Conservation (phyloP, 2,329 filamentous ascomycete genomes). For the Claviceps cyperi region DNA sequence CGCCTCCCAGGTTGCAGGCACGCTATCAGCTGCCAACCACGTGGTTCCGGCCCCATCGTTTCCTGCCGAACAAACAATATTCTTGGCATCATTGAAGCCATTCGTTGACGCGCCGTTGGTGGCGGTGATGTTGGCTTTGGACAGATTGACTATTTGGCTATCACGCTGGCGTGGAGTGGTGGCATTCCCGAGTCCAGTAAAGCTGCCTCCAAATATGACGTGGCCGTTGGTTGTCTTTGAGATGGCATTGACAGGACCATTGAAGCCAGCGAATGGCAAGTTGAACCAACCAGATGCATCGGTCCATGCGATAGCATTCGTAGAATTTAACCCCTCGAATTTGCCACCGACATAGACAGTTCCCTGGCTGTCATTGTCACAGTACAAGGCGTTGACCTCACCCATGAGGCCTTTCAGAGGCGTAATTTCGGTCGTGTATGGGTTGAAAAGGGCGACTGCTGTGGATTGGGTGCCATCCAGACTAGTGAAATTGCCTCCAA, state of each 20-base stretch:
- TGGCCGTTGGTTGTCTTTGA: constrained; percentile 65
- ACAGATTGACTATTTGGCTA: constrained; percentile 71
- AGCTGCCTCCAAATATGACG: constrained; percentile 82
- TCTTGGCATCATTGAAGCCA: constrained; percentile 62
- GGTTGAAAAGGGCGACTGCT: constrained; percentile 70
- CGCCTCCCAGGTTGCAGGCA: constrained; percentile 70
- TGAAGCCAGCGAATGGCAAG: constrained; percentile 85
- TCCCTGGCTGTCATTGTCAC: constrained; percentile 56
- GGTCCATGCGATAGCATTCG: constrained; percentile 79
- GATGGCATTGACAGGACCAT: constrained; percentile 81
- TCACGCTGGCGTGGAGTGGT: constrained; percentile 52
- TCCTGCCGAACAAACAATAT: constrained; percentile 62
- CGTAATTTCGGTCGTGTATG: constrained; percentile 52
- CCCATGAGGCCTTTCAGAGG: constrained; percentile 72
- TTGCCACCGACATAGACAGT: constrained; percentile 86
- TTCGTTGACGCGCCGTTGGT: constrained; percentile 43
- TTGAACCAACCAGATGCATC: constrained; percentile 56
- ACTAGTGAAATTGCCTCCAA: constrained; percentile 94
- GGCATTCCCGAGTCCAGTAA: constrained; percentile 75
- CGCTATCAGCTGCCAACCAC: constrained; percentile 62
- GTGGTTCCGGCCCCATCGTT: constrained; percentile 59
- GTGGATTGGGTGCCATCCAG: constrained; percentile 61
- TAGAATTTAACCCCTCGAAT: constrained; percentile 67
- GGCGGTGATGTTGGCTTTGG: constrained; percentile 58
- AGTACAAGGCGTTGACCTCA: constrained; percentile 67